phyloP scores from a whole-genome alignment of 345 rosid genomes.

The Arabis alpina region DNA sequence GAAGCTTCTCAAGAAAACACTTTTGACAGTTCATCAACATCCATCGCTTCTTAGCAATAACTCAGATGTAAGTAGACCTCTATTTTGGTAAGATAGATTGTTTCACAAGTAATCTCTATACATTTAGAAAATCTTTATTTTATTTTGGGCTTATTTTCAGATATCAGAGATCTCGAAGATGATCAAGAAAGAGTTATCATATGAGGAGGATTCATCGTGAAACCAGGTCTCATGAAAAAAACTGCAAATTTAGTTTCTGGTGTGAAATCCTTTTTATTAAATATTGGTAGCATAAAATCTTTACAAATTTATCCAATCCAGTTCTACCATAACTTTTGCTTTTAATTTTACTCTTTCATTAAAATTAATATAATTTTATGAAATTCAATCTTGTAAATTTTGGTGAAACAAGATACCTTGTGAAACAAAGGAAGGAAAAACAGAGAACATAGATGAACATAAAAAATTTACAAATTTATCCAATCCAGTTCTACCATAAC shows the following conservation, averaged over 20 bases:
- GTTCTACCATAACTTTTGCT: neutral
- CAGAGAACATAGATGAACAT: too few relatives aligned
- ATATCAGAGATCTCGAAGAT: slow-evolving; percentile 54
- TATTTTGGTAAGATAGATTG: slow-evolving; percentile 4
- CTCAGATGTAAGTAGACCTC: slow-evolving; percentile 48
- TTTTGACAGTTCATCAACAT: slow-evolving; percentile 47
- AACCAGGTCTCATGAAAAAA: neutral
- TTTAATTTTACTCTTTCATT: too few relatives aligned
- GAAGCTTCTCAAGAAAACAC: slow-evolving; percentile 57
- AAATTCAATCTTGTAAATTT: too few relatives aligned
- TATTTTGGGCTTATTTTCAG: slow-evolving; percentile 37
- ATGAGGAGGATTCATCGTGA: slow-evolving; percentile 12
- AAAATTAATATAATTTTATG: too few relatives aligned
- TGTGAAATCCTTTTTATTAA: neutral
- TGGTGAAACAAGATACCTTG: neutral
- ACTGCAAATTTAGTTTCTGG: neutral
- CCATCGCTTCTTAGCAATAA: slow-evolving; percentile 50
- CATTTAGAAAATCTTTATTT: neutral
- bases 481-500: neutral
- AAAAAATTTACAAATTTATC: neutral
- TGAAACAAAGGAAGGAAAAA: too few relatives aligned
- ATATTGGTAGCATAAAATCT: neutral
- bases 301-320: neutral
- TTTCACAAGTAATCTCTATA: slow-evolving; percentile 15
- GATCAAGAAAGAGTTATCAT: slow-evolving; percentile 58